These are phyloP conservation scores for Herpomyces periplanetae DNA, from an alignment of 2,329 filamentous ascomycete genomes.

Conservation along the genomic window DNA sequence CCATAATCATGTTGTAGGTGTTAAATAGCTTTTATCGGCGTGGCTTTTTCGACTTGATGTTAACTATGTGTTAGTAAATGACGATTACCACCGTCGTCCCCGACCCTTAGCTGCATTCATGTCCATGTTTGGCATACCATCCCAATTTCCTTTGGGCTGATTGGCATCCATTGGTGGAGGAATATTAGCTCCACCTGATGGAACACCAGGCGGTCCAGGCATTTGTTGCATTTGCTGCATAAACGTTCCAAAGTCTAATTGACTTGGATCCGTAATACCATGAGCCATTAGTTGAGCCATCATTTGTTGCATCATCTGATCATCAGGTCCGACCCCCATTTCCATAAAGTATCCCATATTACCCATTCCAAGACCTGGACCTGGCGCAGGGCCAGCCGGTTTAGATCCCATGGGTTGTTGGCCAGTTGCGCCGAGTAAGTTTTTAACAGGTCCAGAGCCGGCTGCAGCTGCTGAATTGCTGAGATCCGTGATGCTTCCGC, in stretches of 20 bases:
- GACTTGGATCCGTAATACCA: slow-evolving; percentile 12
- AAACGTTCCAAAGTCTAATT: slow-evolving; percentile 14
- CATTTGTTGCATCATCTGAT: slow-evolving; percentile 19
- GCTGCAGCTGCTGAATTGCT: background rate
- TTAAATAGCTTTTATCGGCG: no score
- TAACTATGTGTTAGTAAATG: no score
- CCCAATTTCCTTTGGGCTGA: no score
- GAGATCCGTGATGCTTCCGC: slow-evolving; percentile 7
- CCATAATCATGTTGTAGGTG: no score
- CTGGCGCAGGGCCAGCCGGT: slow-evolving; percentile 5
- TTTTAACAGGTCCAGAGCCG: slow-evolving; percentile 1
- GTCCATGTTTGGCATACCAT: no score
- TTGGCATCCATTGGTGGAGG: no score
- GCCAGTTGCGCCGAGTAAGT: slow-evolving; percentile 3
- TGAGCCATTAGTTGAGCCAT: slow-evolving; percentile 14
- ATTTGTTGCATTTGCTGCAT: slow-evolving; percentile 14
- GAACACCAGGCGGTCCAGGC: slow-evolving; percentile 8
- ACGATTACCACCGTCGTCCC: no score
- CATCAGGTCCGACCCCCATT: slow-evolving; percentile 11
- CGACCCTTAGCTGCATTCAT: no score
- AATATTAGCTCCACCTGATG: slow-evolving; percentile 6
- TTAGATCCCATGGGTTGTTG: slow-evolving; percentile 5
- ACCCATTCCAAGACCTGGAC: slow-evolving; percentile 7
- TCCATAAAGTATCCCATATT: slow-evolving; percentile 6
- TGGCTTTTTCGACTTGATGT: no score